Conservation (phyloP, 805 yeast genomes). For the Jamesozyma gamospora region DNA sequence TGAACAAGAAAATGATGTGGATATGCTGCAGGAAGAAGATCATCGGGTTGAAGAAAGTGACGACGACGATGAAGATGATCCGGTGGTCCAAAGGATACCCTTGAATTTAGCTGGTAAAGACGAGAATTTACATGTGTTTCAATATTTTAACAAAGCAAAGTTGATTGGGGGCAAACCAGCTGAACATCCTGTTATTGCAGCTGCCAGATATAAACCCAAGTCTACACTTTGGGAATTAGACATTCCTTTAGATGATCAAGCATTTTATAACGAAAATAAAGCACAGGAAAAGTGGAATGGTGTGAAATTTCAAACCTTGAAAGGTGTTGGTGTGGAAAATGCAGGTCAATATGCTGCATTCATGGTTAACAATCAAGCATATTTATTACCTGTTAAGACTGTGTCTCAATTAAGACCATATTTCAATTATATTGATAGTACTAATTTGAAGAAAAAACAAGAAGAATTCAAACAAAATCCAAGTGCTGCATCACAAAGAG, state of each 20-base stretch:
- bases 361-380: constrained; percentile 40
- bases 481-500: constrained; percentile 30
- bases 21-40: constrained; percentile 5
- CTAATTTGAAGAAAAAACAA: constrained; percentile 37
- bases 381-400: constrained; percentile 54
- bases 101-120: constrained; percentile 34
- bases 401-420: constrained; percentile 74
- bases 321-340: constrained; percentile 55
- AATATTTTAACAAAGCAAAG: constrained; percentile 39
- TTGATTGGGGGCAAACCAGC: constrained; percentile 18
- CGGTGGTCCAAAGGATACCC: constrained; percentile 53
- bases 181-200: constrained; percentile 32
- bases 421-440: constrained; percentile 67
- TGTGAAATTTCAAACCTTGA: constrained; percentile 49
- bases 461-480: constrained; percentile 33
- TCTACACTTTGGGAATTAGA: constrained; percentile 64
- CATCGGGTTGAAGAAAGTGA: constrained; percentile 5
- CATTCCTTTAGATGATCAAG: constrained; percentile 58
- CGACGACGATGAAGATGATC: constrained; percentile 40
- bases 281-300: constrained; percentile 53
- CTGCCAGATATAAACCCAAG: constrained; percentile 48
- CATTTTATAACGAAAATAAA: constrained; percentile 57
- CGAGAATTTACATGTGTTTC: constrained; percentile 37
- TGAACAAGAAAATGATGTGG: constrained; percentile 7
- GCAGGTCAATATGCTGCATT: constrained; percentile 44